Percentiles rank a stretch among this genome's conserved stretches.
Evolutionary conservation across 306 rosid species (phyloP).

Genomic region (Cucurbita ficifolia): DNA sequence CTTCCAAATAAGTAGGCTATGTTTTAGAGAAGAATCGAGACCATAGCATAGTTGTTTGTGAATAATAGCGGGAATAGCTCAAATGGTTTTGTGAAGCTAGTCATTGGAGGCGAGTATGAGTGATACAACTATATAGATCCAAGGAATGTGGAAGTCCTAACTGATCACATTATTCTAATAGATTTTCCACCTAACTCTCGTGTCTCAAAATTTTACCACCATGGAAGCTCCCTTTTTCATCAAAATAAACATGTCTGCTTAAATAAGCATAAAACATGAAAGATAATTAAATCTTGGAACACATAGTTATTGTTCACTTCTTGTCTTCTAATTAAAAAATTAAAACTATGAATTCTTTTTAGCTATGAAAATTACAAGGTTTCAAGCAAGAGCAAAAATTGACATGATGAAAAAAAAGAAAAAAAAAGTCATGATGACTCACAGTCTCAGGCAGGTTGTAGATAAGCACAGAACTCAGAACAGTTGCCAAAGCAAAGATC

Average conservation of each 20-base stretch:
- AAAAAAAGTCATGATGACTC: slow-evolving; percentile 13
- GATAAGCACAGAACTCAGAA: slow-evolving; percentile 85
- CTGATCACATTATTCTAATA: not conserved
- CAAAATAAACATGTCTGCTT: not conserved
- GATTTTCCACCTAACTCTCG: not conserved
- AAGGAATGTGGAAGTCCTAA: not conserved
- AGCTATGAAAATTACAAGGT: not conserved
- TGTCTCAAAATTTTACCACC: not conserved
- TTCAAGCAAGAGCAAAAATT: slow-evolving; percentile 10
- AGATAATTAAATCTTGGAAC: not conserved
- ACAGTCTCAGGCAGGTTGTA: slow-evolving; percentile 96
- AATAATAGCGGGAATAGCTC: not conserved
- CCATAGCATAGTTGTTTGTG: not conserved
- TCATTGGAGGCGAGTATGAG: not conserved
- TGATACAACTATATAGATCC: not conserved
- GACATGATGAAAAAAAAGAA: slow-evolving; percentile 9
- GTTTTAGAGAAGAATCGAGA: not conserved
- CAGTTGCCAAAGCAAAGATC: slow-evolving; percentile 90
- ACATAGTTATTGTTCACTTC: not conserved
- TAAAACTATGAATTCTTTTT: not conserved
- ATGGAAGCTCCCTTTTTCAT: not conserved
- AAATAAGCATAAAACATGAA: not conserved
- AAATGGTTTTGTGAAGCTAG: not conserved
- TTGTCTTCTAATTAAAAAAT: not conserved
- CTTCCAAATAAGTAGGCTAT: not conserved